Evolutionary conservation across 2,329 filamentous ascomycete genomes (phyloP).

Genomic region (Colletotrichum sp.): DNA sequence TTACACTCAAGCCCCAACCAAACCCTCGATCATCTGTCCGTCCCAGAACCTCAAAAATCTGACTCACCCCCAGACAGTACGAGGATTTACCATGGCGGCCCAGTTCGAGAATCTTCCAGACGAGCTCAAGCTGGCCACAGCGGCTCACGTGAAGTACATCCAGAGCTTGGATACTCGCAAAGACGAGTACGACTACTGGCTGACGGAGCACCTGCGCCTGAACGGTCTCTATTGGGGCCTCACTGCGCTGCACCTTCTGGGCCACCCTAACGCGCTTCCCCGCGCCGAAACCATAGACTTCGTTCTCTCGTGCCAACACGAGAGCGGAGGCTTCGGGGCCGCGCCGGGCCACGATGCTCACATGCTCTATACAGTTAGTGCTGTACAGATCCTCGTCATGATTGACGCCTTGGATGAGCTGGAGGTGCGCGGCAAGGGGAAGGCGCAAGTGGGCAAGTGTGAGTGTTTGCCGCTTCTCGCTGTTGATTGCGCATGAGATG

Average conservation of each 20-base stretch:
- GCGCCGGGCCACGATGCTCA: slow-evolving; percentile 95
- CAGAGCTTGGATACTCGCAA: slow-evolving; percentile 89
- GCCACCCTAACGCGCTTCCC: slow-evolving; percentile 80
- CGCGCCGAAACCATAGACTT: slow-evolving; percentile 85
- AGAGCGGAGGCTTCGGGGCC: slow-evolving; percentile 89
- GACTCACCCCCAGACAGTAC: neutral
- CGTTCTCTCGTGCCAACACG: slow-evolving; percentile 92
- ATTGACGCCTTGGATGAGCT: slow-evolving; percentile 85
- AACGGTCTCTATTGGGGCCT: slow-evolving; percentile 98
- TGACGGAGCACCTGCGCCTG: slow-evolving; percentile 94
- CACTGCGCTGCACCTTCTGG: slow-evolving; percentile 84
- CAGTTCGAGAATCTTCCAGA: slow-evolving; percentile 39
- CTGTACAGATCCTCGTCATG: slow-evolving; percentile 89
- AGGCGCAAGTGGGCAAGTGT: slow-evolving; percentile 80
- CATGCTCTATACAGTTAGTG: slow-evolving; percentile 94
- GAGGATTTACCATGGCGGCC: slow-evolving; percentile 33
- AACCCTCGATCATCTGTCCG: neutral
- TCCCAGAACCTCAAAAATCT: neutral
- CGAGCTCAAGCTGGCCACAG: slow-evolving; percentile 52
- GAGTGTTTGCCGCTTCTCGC: slow-evolving; percentile 41
- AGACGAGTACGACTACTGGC: slow-evolving; percentile 96
- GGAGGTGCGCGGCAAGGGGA: slow-evolving; percentile 73
- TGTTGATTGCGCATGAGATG: neutral
- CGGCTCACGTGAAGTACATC: slow-evolving; percentile 86
- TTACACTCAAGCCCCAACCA: neutral